Evolutionary conservation across 1,139 yeast species (phyloP).

Genomic region (Maudiozyma humilis): DNA sequence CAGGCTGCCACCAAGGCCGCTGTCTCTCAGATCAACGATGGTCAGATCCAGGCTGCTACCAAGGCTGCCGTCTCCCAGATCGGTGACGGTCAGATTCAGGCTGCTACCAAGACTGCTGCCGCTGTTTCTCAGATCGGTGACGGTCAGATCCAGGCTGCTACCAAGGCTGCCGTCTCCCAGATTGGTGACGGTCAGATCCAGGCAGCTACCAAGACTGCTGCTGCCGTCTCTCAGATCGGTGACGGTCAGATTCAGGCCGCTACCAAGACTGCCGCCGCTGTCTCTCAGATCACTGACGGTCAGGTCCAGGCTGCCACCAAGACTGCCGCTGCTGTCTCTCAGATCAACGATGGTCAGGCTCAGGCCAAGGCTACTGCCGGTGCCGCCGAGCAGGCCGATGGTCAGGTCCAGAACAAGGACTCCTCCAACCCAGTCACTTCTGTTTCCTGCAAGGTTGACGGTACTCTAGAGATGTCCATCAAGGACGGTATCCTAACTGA

Average conservation of each 20-base stretch:
- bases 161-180: constrained; percentile 12
- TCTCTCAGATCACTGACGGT: constrained; percentile 16
- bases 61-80: constrained; percentile 4
- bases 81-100: constrained; percentile 5
- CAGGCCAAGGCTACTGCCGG: constrained; percentile 14
- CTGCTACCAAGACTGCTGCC: constrained; percentile 36
- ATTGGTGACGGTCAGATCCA: constrained; percentile 13
- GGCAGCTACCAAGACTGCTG: constrained; percentile 11
- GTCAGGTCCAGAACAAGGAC: constrained; percentile 50
- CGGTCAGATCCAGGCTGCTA: constrained; percentile 10
- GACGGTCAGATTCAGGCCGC: constrained; percentile 18
- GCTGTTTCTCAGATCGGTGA: constrained; percentile 8
- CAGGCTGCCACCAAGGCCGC: constrained; percentile 34
- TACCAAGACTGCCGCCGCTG: constrained; percentile 12
- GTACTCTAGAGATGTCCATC: constrained; percentile 51
- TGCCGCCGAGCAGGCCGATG: constrained; percentile 32
- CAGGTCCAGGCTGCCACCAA: constrained; percentile 17
- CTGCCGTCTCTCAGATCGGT: constrained; percentile 14
- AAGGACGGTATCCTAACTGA: constrained; percentile 51
- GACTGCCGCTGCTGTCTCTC: constrained; percentile 38
- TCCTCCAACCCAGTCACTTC: constrained; percentile 19
- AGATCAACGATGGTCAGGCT: constrained; percentile 27
- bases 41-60: constrained; percentile 40
- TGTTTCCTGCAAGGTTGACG: constrained; percentile 43
- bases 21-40: constrained; percentile 48